Evolutionary conservation across 2,329 filamentous ascomycete genomes (phyloP).

Genomic region (Fusarium cyanostomum): DNA sequence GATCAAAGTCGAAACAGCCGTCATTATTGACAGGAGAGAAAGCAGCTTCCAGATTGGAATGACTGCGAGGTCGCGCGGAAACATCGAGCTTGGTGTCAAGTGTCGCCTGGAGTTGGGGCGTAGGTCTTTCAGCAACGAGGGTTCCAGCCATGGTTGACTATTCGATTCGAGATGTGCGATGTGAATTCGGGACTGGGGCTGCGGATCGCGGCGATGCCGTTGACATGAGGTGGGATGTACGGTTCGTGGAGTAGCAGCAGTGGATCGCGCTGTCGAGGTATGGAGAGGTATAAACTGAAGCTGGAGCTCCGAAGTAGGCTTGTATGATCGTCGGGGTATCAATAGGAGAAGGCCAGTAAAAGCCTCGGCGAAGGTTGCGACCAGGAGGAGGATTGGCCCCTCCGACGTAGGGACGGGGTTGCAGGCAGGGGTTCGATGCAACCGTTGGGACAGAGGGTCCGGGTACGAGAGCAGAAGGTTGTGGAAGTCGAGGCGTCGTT

Average conservation of each 20-base stretch:
- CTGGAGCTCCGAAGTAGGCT: neutral
- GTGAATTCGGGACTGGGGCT: slow-evolving; percentile 3
- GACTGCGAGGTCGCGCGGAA: slow-evolving; percentile 39
- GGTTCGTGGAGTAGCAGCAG: slow-evolving; percentile 7
- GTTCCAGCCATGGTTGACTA: slow-evolving; percentile 38
- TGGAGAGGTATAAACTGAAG: slow-evolving; percentile 3
- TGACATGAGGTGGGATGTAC: slow-evolving; percentile 28
- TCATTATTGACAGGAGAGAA: slow-evolving; percentile 92
- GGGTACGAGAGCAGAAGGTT: slow-evolving; percentile 21
- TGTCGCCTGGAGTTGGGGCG: slow-evolving; percentile 20
- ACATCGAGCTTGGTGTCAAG: slow-evolving; percentile 26
- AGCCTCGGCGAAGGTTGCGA: slow-evolving; percentile 14
- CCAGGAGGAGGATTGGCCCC: slow-evolving; percentile 20
- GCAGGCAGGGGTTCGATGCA: slow-evolving; percentile 36
- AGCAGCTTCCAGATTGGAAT: slow-evolving; percentile 64
- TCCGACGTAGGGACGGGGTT: slow-evolving; percentile 30
- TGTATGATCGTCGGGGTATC: neutral
- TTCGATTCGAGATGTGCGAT: slow-evolving; percentile 7
- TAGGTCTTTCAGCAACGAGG: slow-evolving; percentile 33
- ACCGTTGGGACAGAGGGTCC: slow-evolving; percentile 15
- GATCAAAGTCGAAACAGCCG: slow-evolving; percentile 95
- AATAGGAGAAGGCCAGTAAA: slow-evolving; percentile 11
- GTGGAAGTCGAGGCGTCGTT: slow-evolving; percentile 15
- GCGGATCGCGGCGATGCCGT: slow-evolving; percentile 18
- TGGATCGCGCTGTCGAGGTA: neutral